phyloP scores from a whole-genome alignment of 1,284 basidiomycete species.

The Apiotrichum domesticum region DNA sequence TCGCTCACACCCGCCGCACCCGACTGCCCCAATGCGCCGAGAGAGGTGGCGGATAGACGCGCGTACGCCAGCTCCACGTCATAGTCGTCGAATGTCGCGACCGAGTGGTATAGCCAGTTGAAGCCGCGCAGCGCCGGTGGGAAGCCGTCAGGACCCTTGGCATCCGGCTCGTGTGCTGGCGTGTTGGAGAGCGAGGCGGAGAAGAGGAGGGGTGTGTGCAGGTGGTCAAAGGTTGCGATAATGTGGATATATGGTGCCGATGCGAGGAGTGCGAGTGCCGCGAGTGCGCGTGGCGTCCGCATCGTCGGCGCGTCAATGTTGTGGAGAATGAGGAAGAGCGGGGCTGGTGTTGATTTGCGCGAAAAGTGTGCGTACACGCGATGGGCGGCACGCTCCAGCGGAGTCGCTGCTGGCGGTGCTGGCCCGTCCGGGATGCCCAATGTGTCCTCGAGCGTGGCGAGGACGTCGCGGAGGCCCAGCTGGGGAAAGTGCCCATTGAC shows the following conservation, averaged over 20 bases:
- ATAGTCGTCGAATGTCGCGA: conserved; percentile 75
- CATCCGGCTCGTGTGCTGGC: conserved; percentile 19
- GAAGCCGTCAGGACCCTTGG: conserved; percentile 13
- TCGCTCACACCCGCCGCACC: conserved; percentile 58
- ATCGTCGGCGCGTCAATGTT: conserved; percentile 74
- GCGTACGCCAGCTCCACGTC: conserved; percentile 62
- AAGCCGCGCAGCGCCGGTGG: conserved; percentile 52
- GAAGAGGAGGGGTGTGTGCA: conserved; percentile 71
- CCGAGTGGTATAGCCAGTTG: conserved; percentile 80
- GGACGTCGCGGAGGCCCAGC: conserved; percentile 63
- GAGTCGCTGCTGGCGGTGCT: conserved; percentile 28
- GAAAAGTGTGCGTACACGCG: conserved; percentile 61
- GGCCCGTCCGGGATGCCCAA: conserved; percentile 44
- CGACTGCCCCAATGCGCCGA: conserved; percentile 13
- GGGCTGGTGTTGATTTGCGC: conserved; percentile 19
- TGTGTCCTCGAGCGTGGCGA: conserved; percentile 57
- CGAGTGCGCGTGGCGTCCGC: conserved; percentile 54
- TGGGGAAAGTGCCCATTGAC: conserved; percentile 72
- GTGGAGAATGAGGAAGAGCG: conserved; percentile 74
- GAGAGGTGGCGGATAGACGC: conserved; percentile 27
- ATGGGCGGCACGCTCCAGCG: conserved; percentile 58
- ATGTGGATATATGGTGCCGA: conserved; percentile 68
- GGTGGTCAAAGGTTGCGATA: conserved; percentile 74
- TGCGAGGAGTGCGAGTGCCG: conserved; percentile 63
- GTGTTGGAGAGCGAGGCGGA: conserved; percentile 37